phyloP scores from a whole-genome alignment of 1,284 basidiomycete genomes.

The Apiotrichum montevideense region DNA sequence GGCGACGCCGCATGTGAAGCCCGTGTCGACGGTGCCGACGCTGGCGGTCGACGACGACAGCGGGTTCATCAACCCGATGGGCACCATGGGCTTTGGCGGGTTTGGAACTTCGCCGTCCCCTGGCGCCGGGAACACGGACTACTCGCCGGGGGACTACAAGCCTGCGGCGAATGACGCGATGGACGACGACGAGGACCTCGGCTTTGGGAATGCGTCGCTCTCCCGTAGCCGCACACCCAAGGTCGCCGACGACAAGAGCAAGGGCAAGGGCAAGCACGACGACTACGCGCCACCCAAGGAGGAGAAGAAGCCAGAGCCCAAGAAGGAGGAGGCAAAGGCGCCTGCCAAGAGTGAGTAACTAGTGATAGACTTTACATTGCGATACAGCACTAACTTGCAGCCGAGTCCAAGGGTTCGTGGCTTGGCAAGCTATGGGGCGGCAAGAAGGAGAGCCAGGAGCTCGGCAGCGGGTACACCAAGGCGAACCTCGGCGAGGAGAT shows the following conservation, averaged over 20 bases:
- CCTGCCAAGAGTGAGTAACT: neutral
- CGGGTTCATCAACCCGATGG: slow-evolving; percentile 48
- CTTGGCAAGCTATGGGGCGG: slow-evolving; percentile 65
- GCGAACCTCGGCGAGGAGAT: slow-evolving; percentile 92
- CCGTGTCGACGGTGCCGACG: slow-evolving; percentile 5
- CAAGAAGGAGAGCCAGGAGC: slow-evolving; percentile 56
- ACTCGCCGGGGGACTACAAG: neutral
- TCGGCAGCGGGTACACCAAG: slow-evolving; percentile 42
- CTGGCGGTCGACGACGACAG: slow-evolving; percentile 51
- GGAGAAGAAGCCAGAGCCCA: slow-evolving; percentile 5
- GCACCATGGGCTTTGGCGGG: slow-evolving; percentile 5
- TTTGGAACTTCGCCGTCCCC: neutral
- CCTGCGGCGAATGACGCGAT: neutral
- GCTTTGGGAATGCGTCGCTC: slow-evolving; percentile 69
- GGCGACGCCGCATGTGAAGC: slow-evolving; percentile 1
- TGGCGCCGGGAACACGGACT: neutral
- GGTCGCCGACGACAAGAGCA: slow-evolving; percentile 21
- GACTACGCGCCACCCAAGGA: slow-evolving; percentile 11
- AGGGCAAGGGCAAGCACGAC: slow-evolving; percentile 13
- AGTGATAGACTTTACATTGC: no score
- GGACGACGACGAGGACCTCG: slow-evolving; percentile 75
- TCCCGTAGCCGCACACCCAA: slow-evolving; percentile 36
- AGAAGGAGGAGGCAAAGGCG: neutral
- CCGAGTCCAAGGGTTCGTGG: slow-evolving; percentile 8
- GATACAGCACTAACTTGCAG: neutral